phyloP scores from a whole-genome alignment of 768 basidiomycete species.

The Scleroderma citrinum region DNA sequence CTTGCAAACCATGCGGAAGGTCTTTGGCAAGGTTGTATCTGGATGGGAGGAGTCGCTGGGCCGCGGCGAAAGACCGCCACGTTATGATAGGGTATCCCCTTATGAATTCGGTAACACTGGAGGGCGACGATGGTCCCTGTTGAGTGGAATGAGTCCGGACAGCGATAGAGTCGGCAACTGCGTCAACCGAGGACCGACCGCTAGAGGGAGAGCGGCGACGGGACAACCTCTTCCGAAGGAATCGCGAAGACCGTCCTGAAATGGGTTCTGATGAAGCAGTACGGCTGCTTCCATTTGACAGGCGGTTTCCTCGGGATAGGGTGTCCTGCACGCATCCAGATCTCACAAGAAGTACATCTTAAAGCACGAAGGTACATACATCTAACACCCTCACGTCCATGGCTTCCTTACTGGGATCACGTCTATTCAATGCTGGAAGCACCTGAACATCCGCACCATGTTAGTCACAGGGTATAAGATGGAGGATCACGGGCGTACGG shows the following conservation, averaged over 20 bases:
- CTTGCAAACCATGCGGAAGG: constrained; percentile 59
- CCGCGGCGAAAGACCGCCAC: constrained; percentile 16
- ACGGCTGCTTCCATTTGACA: not conserved
- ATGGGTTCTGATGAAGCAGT: not conserved
- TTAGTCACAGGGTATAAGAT: too few species aligned
- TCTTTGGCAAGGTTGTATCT: constrained; percentile 36
- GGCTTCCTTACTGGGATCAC: too few species aligned
- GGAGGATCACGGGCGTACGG: too few species aligned
- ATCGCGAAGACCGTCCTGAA: not conserved
- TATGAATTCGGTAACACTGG: not conserved
- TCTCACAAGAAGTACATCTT: not conserved
- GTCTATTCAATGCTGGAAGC: too few species aligned
- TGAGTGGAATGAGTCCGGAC: not conserved
- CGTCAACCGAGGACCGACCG: not conserved
- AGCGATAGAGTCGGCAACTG: not conserved
- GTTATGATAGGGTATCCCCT: constrained; percentile 14
- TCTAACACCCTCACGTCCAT: not conserved
- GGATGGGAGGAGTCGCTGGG: constrained; percentile 13
- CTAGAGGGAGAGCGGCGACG: not conserved
- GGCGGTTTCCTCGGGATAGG: not conserved
- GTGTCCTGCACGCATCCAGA: not conserved
- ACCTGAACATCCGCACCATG: too few species aligned
- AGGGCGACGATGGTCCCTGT: not conserved
- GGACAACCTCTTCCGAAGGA: not conserved
- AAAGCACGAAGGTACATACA: not conserved